phyloP scores from a whole-genome alignment of 345 rosid species.

The Citrus inodora region DNA sequence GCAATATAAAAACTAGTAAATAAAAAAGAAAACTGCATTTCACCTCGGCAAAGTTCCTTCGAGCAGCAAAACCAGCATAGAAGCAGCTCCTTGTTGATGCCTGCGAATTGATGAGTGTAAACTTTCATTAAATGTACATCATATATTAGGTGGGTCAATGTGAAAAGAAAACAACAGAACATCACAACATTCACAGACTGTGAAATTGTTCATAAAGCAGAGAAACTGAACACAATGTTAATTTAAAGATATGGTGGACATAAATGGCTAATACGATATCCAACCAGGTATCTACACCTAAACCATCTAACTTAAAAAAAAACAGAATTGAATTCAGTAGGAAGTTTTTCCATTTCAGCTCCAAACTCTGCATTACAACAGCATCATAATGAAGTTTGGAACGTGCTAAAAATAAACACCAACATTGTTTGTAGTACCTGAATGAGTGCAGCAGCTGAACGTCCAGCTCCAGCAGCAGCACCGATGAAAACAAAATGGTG shows the following conservation, averaged over 20 bases:
- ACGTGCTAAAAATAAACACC: too few species aligned
- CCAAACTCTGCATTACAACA: neutral
- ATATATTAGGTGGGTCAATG: constrained; percentile 4
- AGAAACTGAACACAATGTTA: neutral
- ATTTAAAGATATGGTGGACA: neutral
- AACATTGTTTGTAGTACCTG: constrained; percentile 40
- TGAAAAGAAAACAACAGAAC: neutral
- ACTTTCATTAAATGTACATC: constrained; percentile 17
- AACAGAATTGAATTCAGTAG: neutral
- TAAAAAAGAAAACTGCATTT: constrained; percentile 11
- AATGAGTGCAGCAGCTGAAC: constrained; percentile 91
- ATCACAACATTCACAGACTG: neutral
- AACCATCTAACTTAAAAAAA: neutral
- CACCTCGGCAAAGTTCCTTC: constrained; percentile 99
- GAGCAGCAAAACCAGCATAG: constrained; percentile 98
- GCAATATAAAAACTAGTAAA: neutral
- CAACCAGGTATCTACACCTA: neutral
- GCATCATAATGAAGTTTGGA: neutral
- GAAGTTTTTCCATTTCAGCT: neutral
- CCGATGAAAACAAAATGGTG: constrained; percentile 75
- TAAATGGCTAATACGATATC: neutral
- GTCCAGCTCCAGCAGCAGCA: constrained; percentile 90
- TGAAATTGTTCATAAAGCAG: neutral
- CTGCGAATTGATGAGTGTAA: constrained; percentile 33
- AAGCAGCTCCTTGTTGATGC: constrained; percentile 96